Percentiles rank a stretch among this genome's conserved stretches.
Evolutionary conservation across 768 basidiomycete genomes (phyloP).

Genomic region (Boletus pseudopeckii): DNA sequence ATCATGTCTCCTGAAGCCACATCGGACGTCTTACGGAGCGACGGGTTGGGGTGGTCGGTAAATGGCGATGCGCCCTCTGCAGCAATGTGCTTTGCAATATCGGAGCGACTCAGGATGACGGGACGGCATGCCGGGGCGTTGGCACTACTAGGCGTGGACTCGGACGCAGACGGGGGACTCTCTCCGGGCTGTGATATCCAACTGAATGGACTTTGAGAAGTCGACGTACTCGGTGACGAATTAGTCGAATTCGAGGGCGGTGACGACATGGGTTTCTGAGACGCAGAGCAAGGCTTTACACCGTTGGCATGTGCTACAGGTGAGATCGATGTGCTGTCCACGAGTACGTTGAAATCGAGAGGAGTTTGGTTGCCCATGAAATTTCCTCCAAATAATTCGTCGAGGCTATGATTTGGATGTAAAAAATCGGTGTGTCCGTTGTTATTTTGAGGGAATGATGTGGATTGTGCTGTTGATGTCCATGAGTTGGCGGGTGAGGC

Average conservation of each 20-base stretch:
- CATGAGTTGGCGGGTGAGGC: slow-evolving; percentile 36
- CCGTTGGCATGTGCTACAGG: slow-evolving; percentile 49
- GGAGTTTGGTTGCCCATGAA: slow-evolving; percentile 31
- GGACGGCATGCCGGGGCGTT: slow-evolving; percentile 20
- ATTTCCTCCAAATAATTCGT: slow-evolving; percentile 45
- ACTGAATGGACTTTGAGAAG: slow-evolving; percentile 24
- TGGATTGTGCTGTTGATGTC: slow-evolving; percentile 15
- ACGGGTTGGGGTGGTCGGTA: slow-evolving; percentile 21
- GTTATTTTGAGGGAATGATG: slow-evolving; percentile 17
- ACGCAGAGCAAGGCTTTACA: slow-evolving; percentile 8
- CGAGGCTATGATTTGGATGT: slow-evolving; percentile 30
- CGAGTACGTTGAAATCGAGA: slow-evolving; percentile 33
- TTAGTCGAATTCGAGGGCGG: slow-evolving; percentile 17
- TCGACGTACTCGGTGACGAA: slow-evolving; percentile 28
- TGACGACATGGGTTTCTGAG: slow-evolving; percentile 19
- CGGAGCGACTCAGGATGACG: slow-evolving; percentile 40
- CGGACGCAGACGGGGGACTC: slow-evolving; percentile 40
- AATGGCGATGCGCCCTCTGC: slow-evolving; percentile 63
- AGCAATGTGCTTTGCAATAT: slow-evolving; percentile 49
- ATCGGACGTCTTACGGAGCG: slow-evolving; percentile 43
- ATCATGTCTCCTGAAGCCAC: slow-evolving; percentile 48
- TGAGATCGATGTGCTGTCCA: slow-evolving; percentile 30
- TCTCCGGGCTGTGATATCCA: slow-evolving; percentile 28
- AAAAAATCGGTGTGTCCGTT: slow-evolving; percentile 23
- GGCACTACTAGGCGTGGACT: slow-evolving; percentile 23